These are phyloP conservation scores for Pharus latifolius DNA, from an alignment of 176 grass and related monocot species.

Conservation along the genomic window DNA sequence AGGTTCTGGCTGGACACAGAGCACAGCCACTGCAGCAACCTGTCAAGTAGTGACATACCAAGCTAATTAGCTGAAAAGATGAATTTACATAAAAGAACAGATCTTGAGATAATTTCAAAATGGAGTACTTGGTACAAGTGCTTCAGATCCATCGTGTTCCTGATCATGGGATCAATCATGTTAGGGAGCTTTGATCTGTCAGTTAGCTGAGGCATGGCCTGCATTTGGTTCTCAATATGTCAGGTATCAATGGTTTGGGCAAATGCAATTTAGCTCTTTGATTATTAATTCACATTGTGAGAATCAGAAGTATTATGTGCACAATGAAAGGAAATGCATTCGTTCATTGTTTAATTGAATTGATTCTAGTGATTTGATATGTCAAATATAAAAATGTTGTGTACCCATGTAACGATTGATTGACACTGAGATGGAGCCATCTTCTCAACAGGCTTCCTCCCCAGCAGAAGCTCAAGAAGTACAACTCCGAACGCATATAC, in stretches of 20 bases:
- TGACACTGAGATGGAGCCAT: slow-evolving; percentile 66
- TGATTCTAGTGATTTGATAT: background rate
- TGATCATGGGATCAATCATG: slow-evolving; percentile 88
- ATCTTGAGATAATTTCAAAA: background rate
- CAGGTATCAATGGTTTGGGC: slow-evolving; percentile 3
- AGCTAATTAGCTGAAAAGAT: background rate
- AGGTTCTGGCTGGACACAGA: slow-evolving; percentile 87
- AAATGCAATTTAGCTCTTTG: background rate
- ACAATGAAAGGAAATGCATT: too few species aligned
- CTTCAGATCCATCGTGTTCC: slow-evolving; percentile 84
- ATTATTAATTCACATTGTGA: background rate
- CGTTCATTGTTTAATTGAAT: background rate
- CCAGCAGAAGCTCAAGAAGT: slow-evolving; percentile 87
- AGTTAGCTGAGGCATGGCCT: slow-evolving; percentile 99
- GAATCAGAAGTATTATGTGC: too few species aligned
- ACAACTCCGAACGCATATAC: slow-evolving; percentile 97
- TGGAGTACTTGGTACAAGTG: slow-evolving; percentile 82
- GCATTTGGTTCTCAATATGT: slow-evolving; percentile 12
- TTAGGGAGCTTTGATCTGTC: slow-evolving; percentile 93
- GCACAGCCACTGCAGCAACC: slow-evolving; percentile 90
- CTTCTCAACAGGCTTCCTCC: slow-evolving; percentile 88
- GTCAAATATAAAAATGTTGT: background rate
- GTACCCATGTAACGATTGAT: slow-evolving; percentile 97
- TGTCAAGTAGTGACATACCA: background rate
- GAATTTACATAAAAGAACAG: background rate